These are phyloP conservation scores for Colletotrichum sansevieriae DNA, from an alignment of 2,329 filamentous ascomycete species.

Conservation along the genomic window DNA sequence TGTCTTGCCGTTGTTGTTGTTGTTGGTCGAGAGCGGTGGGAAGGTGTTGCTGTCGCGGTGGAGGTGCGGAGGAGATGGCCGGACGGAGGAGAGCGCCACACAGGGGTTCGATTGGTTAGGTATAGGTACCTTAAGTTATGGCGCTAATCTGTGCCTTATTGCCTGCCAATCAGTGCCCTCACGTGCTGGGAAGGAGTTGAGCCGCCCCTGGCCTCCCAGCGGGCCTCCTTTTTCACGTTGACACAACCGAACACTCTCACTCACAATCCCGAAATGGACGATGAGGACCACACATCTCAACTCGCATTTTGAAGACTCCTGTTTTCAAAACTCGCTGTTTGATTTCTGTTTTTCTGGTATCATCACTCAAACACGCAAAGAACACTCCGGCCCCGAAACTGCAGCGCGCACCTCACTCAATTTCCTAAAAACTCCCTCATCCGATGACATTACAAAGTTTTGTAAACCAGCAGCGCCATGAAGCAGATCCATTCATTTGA, in stretches of 20 bases:
- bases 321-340: background rate
- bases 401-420: constrained; percentile 17
- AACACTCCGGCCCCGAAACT: background rate
- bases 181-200: constrained; percentile 26
- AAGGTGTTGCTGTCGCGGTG: constrained; percentile 16
- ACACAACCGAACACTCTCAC: background rate
- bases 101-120: constrained; percentile 12
- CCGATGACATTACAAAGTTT: constrained; percentile 10
- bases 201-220: background rate
- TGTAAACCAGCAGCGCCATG: background rate
- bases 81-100: background rate
- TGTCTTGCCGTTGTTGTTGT: constrained; percentile 36
- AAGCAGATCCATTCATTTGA: background rate
- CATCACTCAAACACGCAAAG: background rate
- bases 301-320: background rate
- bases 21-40: constrained; percentile 20
- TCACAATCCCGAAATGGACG: background rate
- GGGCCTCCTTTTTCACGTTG: background rate
- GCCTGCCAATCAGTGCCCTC: constrained; percentile 39
- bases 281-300: background rate
- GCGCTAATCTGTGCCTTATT: constrained; percentile 38
- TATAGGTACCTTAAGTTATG: background rate
- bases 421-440: constrained; percentile 1
- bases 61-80: constrained; percentile 22
- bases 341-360: constrained; percentile 26